Evolutionary conservation across 306 rosid species (phyloP), one percentile per base, ranked within the genome.

Genomic region (Adenanthera pavonina): DNA sequence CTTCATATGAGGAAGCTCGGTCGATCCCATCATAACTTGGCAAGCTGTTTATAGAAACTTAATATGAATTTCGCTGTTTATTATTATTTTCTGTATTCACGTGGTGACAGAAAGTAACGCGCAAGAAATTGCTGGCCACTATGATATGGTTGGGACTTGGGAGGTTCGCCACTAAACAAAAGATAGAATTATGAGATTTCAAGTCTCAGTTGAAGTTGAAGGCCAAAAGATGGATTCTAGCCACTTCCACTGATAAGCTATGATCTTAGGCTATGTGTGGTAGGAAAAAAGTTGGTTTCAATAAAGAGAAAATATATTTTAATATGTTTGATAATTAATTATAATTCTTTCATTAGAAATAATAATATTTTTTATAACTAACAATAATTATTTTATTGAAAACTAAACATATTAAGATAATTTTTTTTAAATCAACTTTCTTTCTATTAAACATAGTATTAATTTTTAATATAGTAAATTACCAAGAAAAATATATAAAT

Each of bases 11-110:
- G 56, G 79, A 81, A 80, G 47, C 59, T 36, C 16, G 17, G 33
- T 51, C 38, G 54, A 8, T n/a, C 5, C 36, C 71, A 62, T 16
- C 20, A 40, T 6, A 64, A 25, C 66, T 30, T 30, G 74, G 10
- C 46, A 51, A 80, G 49, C 67, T 74, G 30, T 81, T 64, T 38
- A 75, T 43, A 20, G 64, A 64, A 74, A 54, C 34, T 34, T 33
- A 2, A 41, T 33, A 13, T 74, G 34, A 52, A 74, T 25, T 74
- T 73, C 7, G 0, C 7, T 38, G 49, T 34, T 17, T 64, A 38
- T 64, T 64, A 20, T 35, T 34, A 20, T 8, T 51, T 25, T 11
- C 4, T 17, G n/a, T 14, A 1, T 9, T 36, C 53, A 34, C 65
- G 66, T 25, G 47, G 10, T 15, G 67, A 62, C 35, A 19, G 34